Evolutionary conservation across 2,329 filamentous ascomycete species (phyloP).

Genomic region (Aureobasidium musti): DNA sequence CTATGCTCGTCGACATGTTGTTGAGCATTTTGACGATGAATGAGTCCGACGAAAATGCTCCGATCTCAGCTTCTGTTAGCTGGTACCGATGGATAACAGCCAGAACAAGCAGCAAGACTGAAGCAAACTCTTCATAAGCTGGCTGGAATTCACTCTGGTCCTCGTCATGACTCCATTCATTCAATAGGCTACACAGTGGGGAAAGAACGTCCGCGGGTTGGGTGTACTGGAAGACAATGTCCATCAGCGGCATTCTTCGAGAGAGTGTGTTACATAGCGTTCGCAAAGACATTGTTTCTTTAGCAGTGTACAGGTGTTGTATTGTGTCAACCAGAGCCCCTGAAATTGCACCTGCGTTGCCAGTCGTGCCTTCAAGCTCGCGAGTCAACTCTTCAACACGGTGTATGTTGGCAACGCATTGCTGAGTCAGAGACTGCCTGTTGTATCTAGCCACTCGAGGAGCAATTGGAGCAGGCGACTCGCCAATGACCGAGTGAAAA

Average conservation of each 20-base stretch:
- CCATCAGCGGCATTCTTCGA: slow-evolving; percentile 68
- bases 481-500: slow-evolving; percentile 77
- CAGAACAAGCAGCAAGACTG: slow-evolving; percentile 70
- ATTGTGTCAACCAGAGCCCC: slow-evolving; percentile 65
- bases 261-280: slow-evolving; percentile 71
- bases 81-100: slow-evolving; percentile 76
- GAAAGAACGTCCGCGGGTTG: slow-evolving; percentile 68
- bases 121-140: slow-evolving; percentile 82
- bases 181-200: slow-evolving; percentile 72
- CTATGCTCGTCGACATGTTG: slow-evolving; percentile 59
- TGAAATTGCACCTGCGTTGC: slow-evolving; percentile 84
- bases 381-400: slow-evolving; percentile 73
- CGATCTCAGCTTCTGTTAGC: slow-evolving; percentile 64
- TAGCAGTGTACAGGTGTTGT: slow-evolving; percentile 66
- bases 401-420: slow-evolving; percentile 75
- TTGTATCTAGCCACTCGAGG: slow-evolving; percentile 72
- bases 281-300: slow-evolving; percentile 80
- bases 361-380: slow-evolving; percentile 86
- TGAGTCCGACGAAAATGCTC: slow-evolving; percentile 60
- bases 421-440: slow-evolving; percentile 75
- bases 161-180: slow-evolving; percentile 79
- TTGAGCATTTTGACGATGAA: slow-evolving; percentile 69
- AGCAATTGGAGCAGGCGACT: slow-evolving; percentile 77
- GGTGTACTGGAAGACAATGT: slow-evolving; percentile 75
- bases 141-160: slow-evolving; percentile 82